These are phyloP conservation scores for Sonneratia alba DNA, from an alignment of 345 rosid species.

Conservation along the genomic window DNA sequence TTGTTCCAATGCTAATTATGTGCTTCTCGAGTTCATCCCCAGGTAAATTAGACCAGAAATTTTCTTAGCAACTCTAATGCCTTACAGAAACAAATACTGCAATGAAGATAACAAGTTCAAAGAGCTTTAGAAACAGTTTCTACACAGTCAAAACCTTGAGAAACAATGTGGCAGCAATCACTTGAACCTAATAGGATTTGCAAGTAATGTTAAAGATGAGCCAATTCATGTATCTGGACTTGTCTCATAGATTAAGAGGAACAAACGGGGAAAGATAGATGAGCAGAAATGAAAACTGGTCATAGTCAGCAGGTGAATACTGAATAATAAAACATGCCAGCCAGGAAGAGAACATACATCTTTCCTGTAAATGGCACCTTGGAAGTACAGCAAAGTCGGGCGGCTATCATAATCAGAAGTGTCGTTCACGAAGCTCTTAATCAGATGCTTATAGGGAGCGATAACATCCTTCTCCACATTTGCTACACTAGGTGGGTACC, in stretches of 20 bases:
- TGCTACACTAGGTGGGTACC: constrained; percentile 74
- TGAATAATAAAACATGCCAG: not conserved
- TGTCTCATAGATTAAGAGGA: not conserved
- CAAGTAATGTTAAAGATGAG: not conserved
- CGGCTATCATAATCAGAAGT: constrained; percentile 61
- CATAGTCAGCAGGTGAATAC: not conserved
- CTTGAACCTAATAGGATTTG: no score
- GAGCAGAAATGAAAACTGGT: not conserved
- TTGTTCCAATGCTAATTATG: no score
- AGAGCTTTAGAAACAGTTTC: not conserved
- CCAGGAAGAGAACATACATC: constrained; percentile 47
- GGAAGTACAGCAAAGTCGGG: constrained; percentile 75
- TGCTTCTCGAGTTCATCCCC: no score
- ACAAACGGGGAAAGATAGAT: not conserved
- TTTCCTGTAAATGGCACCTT: constrained; percentile 96
- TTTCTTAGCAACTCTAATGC: not conserved
- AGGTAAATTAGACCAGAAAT: not conserved
- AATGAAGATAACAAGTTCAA: not conserved
- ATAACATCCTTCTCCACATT: constrained; percentile 82
- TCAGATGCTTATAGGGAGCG: constrained; percentile 86
- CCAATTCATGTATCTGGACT: not conserved
- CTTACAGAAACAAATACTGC: no score
- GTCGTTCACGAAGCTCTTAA: constrained; percentile 51
- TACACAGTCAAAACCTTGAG: not conserved
- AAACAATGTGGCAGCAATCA: not conserved